Percentiles rank a stretch among this genome's conserved stretches.
phyloP scores from a whole-genome alignment of 2,329 filamentous ascomycete species.

The Ophiostoma novo-ulmi region DNA sequence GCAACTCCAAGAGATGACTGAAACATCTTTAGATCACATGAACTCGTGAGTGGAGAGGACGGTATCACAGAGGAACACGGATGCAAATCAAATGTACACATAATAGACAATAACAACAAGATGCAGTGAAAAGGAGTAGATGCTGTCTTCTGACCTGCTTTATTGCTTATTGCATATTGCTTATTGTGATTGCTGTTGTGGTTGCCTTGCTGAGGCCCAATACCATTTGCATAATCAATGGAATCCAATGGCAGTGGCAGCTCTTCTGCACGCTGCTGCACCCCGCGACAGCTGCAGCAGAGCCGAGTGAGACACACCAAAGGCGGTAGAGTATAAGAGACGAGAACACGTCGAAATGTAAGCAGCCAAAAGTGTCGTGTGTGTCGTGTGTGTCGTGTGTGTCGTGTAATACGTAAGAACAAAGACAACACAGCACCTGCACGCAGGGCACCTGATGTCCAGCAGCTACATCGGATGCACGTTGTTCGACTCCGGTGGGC shows the following conservation, averaged over 20 bases:
- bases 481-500: background rate
- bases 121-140: constrained; percentile 7
- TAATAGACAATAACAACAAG: background rate
- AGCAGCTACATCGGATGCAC: constrained; percentile 2
- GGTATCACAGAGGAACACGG: background rate
- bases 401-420: background rate
- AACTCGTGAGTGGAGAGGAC: background rate
- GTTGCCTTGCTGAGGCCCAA: background rate
- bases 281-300: constrained; percentile 5
- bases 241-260: background rate
- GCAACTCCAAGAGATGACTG: background rate
- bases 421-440: constrained; percentile 7
- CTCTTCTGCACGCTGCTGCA: constrained; percentile 4
- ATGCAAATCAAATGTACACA: background rate
- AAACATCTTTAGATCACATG: constrained; percentile 13
- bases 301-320: background rate
- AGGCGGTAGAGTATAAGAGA: background rate
- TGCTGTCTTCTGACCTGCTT: background rate
- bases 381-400: background rate
- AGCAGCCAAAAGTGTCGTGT: background rate
- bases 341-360: background rate
- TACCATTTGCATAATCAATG: background rate
- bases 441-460: background rate
- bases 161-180: background rate
- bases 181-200: background rate